Conservation (phyloP, 345 rosid genomes). For the Pugionium cornutum region DNA sequence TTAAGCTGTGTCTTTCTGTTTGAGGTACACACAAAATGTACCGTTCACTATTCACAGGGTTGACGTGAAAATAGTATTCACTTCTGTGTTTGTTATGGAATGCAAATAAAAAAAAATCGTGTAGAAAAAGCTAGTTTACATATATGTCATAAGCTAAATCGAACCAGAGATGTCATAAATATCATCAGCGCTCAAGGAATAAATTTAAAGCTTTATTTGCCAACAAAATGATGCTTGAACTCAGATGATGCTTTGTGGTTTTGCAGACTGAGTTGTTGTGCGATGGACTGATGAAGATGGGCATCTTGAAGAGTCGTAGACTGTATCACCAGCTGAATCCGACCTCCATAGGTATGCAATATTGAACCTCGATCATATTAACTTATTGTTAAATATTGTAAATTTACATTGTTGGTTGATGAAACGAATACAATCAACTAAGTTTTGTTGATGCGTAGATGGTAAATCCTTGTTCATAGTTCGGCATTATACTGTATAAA, state of each 20-base stretch:
- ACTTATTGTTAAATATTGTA: neutral
- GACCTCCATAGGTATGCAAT: conserved; percentile 77
- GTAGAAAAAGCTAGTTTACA: conserved; percentile 7
- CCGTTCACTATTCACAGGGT: neutral
- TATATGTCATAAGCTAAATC: neutral
- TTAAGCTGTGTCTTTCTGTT: conserved; percentile 15
- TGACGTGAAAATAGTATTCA: conserved; percentile 1
- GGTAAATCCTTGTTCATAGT: neutral
- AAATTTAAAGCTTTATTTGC: conserved; percentile 8
- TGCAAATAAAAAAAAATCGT: neutral
- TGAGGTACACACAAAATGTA: conserved; percentile 7
- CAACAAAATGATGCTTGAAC: conserved; percentile 12
- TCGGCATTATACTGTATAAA: conserved; percentile 5
- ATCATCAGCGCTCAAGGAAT: conserved; percentile 5
- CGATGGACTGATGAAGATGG: conserved; percentile 80
- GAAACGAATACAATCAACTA: conserved; percentile 12
- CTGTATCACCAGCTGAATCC: conserved; percentile 77
- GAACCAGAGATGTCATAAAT: conserved; percentile 9
- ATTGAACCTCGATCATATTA: conserved; percentile 12
- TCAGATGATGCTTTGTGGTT: conserved; percentile 32
- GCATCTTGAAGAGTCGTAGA: conserved; percentile 56
- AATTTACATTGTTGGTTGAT: conserved; percentile 4
- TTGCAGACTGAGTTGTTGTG: conserved; percentile 65
- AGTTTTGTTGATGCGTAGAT: conserved; percentile 4
- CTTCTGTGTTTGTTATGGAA: conserved; percentile 4